phyloP scores from a whole-genome alignment of 169 alveolate species.

The Babesia divergens region DNA sequence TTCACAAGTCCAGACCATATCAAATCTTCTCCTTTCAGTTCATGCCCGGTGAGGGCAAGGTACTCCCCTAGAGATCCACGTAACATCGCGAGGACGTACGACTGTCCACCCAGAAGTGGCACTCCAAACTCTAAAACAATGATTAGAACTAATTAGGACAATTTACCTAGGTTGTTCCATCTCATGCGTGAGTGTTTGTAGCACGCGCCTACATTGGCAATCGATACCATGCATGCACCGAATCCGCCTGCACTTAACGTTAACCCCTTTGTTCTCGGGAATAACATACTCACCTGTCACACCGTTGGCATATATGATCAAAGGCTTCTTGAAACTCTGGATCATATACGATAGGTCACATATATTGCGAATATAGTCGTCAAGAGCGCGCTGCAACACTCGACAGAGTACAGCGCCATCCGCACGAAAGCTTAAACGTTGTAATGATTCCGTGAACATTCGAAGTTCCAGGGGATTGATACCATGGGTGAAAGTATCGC shows the following conservation, averaged over 20 bases:
- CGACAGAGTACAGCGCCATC: constrained; percentile 11
- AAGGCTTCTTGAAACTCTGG: constrained; percentile 70
- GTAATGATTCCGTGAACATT: constrained; percentile 64
- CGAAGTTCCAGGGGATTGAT: constrained; percentile 43
- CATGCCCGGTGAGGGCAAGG: constrained; percentile 69
- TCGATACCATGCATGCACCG: constrained; percentile 62
- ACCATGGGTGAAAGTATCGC: constrained; percentile 55
- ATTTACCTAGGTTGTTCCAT: constrained; percentile 31
- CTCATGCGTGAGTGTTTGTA: constrained; percentile 59
- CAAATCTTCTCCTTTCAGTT: constrained; percentile 60
- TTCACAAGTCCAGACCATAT: constrained; percentile 73
- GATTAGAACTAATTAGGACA: background rate
- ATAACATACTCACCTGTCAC: constrained; percentile 35
- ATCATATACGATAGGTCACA: constrained; percentile 66
- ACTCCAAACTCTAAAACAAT: constrained; percentile 42
- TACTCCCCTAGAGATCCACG: constrained; percentile 74
- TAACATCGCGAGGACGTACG: constrained; percentile 63
- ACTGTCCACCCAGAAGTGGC: constrained; percentile 70
- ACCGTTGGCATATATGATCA: constrained; percentile 72
- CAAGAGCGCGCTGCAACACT: constrained; percentile 25
- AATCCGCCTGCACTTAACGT: constrained; percentile 53
- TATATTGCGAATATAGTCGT: constrained; percentile 57
- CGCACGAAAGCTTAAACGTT: constrained; percentile 23
- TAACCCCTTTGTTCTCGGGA: background rate
- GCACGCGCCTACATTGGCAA: constrained; percentile 67